Evolutionary conservation across 306 rosid genomes (phyloP), one percentile per base, ranked within the genome.

Genomic region (Prunus kanzakura): DNA sequence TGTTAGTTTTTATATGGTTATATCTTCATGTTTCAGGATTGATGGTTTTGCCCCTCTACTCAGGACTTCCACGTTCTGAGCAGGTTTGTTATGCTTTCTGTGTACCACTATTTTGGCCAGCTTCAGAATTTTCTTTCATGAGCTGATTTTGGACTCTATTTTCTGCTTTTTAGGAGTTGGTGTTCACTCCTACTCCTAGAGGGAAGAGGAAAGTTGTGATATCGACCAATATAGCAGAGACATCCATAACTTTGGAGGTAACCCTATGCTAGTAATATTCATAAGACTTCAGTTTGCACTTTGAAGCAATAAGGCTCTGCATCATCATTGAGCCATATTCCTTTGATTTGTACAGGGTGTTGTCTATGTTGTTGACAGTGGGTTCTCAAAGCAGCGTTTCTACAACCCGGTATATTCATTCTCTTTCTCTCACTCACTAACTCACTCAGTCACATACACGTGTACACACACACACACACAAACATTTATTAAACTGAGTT

Each of bases 201-300:
- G 97, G 96, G 79, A 94, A 91, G 91, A 91, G 97, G 87, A 94
- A 91, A 87, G 95, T 91, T 72, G 84, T 94, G 78, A 82, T 94
- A 77, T 90, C 98, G 38, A 94, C 98, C 69, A 94, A 94, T 84
- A 92, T 94, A 82, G 98, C 98, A 30, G 97, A 94, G 88, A 94
- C 98, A 54, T 94, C 97, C 20, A 83, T 94, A 64, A 94, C 97
- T 0, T 79, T 94, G 79, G 98, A 94, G 96, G 98, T 94, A 80
- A 80, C 60, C 62, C 78, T 72, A 64, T 73, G 76, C 60, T 38
- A 71, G 22, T 23, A 49, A 71, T 58, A 38, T 67, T 20, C 16
- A 16, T 25, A 3, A 74, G 30, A 73, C 72, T 63, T 79, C 29
- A 54, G 41, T 56, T 79, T 75, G 43, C 69, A 64, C 55, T 11